Evolutionary conservation across 2,329 filamentous ascomycete species (phyloP).

Genomic region (Fonsecaea pedrosoi): DNA sequence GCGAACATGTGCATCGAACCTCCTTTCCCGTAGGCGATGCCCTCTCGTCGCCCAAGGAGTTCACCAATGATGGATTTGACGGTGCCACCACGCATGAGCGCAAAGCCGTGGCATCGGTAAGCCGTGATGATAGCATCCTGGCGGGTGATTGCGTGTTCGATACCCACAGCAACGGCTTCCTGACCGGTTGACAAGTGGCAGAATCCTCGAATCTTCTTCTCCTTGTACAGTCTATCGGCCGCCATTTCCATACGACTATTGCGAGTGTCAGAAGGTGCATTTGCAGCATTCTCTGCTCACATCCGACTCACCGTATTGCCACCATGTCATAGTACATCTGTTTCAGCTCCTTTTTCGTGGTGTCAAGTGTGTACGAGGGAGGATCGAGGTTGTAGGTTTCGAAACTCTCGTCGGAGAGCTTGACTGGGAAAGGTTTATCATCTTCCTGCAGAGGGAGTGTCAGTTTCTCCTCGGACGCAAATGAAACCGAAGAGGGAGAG

Average conservation of each 20-base stretch:
- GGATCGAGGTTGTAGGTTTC: conserved; percentile 99
- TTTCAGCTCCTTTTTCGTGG: conserved; percentile 98
- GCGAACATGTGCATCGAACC: conserved; percentile 99
- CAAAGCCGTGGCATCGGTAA: conserved; percentile 99
- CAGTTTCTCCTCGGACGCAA: conserved; percentile 3
- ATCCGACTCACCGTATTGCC: conserved; percentile 73
- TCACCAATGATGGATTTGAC: conserved; percentile 95
- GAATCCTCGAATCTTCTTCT: conserved; percentile 99
- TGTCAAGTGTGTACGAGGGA: conserved; percentile 87
- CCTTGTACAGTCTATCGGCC: conserved; percentile 98
- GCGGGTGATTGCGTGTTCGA: conserved; percentile 93
- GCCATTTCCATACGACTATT: conserved; percentile 98
- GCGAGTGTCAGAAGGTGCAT: background rate
- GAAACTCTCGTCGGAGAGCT: conserved; percentile 97
- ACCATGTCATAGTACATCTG: conserved; percentile 99
- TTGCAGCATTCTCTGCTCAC: background rate
- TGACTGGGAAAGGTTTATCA: conserved; percentile 89
- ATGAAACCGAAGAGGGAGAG: conserved; percentile 44
- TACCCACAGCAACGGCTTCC: conserved; percentile 95
- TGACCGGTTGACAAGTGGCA: conserved; percentile 98
- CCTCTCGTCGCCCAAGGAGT: conserved; percentile 90
- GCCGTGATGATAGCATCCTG: conserved; percentile 95
- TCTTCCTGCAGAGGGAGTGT: conserved; percentile 70
- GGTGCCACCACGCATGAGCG: conserved; percentile 90
- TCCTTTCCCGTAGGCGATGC: conserved; percentile 98